Evolutionary conservation across 2,329 filamentous ascomycete species (phyloP).

Genomic region (Aureobasidium lini): DNA sequence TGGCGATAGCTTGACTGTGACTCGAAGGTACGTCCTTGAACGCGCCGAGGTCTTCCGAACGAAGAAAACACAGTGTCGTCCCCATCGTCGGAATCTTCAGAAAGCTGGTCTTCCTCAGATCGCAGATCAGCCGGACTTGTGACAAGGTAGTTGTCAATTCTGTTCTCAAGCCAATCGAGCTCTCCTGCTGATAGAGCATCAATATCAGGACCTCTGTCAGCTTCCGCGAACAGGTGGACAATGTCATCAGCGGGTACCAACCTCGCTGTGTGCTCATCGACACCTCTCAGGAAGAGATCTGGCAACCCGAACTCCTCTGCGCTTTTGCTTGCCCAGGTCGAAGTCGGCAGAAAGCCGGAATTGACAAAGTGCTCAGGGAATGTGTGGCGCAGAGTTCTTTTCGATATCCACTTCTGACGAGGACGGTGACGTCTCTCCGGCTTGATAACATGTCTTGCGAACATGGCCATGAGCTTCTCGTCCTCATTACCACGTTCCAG

Average conservation of each 20-base stretch:
- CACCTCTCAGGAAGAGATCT: background rate
- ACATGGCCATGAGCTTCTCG: background rate
- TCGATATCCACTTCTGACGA: background rate
- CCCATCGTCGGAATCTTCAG: too few relatives aligned
- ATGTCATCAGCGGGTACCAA: background rate
- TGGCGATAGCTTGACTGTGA: too few relatives aligned
- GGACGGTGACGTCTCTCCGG: background rate
- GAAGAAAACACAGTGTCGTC: too few relatives aligned
- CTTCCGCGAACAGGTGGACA: background rate
- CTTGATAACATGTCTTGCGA: constrained; percentile 1
- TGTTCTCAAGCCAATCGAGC: background rate
- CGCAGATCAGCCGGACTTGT: too few relatives aligned
- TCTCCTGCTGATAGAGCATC: background rate
- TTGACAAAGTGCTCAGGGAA: background rate
- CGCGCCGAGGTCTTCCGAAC: too few relatives aligned
- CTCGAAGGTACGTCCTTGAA: too few relatives aligned
- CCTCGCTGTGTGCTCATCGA: background rate
- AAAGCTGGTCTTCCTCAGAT: too few relatives aligned
- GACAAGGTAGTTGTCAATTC: too few relatives aligned
- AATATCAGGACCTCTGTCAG: background rate
- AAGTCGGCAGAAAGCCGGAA: background rate
- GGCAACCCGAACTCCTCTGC: background rate
- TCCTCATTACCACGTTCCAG: background rate
- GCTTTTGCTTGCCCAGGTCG: too few relatives aligned
- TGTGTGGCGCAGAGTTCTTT: background rate